Percentiles rank a stretch among this genome's conserved stretches.
These are phyloP conservation scores for Leucoagaricus sp. DNA, from an alignment of 1,284 basidiomycete species.

Conservation along the genomic window DNA sequence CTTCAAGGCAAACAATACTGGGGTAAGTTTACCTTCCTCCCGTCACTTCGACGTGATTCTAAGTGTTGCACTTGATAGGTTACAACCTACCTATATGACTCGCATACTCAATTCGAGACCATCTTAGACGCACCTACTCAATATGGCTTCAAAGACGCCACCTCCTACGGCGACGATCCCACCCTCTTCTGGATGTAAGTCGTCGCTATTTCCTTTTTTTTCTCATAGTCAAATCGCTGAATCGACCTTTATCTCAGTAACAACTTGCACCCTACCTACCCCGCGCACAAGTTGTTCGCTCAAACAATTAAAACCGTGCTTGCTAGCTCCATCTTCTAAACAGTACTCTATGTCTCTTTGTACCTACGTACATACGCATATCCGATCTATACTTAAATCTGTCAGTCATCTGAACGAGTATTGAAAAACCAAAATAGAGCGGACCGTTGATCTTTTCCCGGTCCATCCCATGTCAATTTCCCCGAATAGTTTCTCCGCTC, in stretches of 20 bases:
- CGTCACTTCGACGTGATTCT: background rate
- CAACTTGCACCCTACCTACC: constrained; percentile 48
- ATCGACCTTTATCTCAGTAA: constrained; percentile 34
- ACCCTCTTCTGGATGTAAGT: constrained; percentile 60
- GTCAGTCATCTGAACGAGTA: background rate
- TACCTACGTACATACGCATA: no score
- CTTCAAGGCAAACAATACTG: constrained; percentile 45
- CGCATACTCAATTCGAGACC: constrained; percentile 50
- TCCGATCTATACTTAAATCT: no score
- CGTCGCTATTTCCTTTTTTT: background rate
- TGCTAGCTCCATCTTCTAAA: constrained; percentile 37
- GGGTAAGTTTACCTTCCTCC: constrained; percentile 33
- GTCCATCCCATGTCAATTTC: background rate
- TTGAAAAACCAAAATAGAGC: background rate
- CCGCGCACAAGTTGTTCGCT: constrained; percentile 41
- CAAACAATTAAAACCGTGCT: constrained; percentile 36
- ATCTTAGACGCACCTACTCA: constrained; percentile 49
- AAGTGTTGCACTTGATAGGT: constrained; percentile 33
- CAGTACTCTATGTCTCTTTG: no score
- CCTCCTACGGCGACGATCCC: constrained; percentile 44
- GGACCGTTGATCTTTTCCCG: background rate
- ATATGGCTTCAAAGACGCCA: constrained; percentile 56
- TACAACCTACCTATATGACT: constrained; percentile 52
- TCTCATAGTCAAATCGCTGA: background rate
- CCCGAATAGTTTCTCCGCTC: constrained; percentile 6